Conservation (phyloP, 2,329 filamentous ascomycete species). For the Microascus cirrosus region DNA sequence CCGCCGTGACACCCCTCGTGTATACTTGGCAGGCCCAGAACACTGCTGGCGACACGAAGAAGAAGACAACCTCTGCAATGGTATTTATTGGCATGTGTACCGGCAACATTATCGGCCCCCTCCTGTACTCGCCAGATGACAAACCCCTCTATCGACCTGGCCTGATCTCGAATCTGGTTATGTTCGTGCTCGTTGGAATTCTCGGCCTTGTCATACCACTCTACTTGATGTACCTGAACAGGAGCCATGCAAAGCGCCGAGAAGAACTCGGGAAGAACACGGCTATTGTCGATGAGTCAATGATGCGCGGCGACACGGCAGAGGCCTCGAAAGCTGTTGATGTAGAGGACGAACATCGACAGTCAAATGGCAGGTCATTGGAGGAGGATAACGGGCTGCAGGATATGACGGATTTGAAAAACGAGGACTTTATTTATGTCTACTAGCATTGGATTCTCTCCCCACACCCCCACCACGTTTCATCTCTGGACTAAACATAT, state of each 20-base stretch:
- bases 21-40: conserved; percentile 53
- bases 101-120: conserved; percentile 56
- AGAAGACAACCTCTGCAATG: conserved; percentile 52
- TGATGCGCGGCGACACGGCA: conserved; percentile 9
- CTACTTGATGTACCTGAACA: conserved; percentile 43
- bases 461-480: too few species aligned
- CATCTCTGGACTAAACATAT: too few species aligned
- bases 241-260: conserved; percentile 38
- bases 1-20: conserved; percentile 37
- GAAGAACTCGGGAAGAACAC: conserved; percentile 49
- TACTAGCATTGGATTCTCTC: conserved; percentile 15
- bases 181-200: conserved; percentile 49
- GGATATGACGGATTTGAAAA: conserved; percentile 48
- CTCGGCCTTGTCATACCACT: conserved; percentile 29
- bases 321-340: conserved; percentile 17
- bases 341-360: conserved; percentile 9
- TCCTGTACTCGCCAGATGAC: conserved; percentile 47
- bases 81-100: conserved; percentile 55
- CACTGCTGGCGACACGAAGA: conserved; percentile 59
- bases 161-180: conserved; percentile 45
- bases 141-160: conserved; percentile 32
- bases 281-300: conserved; percentile 48
- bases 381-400: conserved; percentile 11
- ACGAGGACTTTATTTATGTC: conserved; percentile 54
- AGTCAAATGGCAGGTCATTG: conserved; percentile 10